A percentile compares a stretch with the other conserved stretches of the same genome.
Conservation (phyloP, 371 early-diverging fungal species). For the Rhizopus sp. region DNA sequence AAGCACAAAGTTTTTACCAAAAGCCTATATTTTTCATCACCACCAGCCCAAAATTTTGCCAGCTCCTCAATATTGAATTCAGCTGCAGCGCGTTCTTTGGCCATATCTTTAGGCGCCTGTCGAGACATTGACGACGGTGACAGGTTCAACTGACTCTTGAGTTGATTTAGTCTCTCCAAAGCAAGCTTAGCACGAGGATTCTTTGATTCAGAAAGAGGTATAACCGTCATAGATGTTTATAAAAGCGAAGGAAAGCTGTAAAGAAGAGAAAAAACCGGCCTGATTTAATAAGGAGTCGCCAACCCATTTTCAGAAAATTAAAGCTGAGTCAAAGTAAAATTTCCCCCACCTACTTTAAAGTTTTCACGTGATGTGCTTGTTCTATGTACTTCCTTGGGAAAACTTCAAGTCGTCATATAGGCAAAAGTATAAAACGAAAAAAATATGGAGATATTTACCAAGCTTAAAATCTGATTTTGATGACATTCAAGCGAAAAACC, state of each 20-base stretch:
- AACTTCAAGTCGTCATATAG: too few relatives aligned
- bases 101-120: slow-evolving; percentile 40
- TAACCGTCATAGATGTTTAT: slow-evolving; percentile 5
- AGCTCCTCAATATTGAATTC: slow-evolving; percentile 57
- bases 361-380: too few relatives aligned
- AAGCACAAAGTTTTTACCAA: slow-evolving; percentile 27
- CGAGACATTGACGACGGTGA: slow-evolving; percentile 40
- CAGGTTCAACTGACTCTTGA: slow-evolving; percentile 39
- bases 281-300: slow-evolving; percentile 1
- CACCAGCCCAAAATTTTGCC: slow-evolving; percentile 49
- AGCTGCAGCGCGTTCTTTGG: slow-evolving; percentile 56
- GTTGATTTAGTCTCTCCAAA: slow-evolving; percentile 38
- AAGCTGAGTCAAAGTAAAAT: slow-evolving; percentile 20
- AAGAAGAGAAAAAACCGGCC: not conserved
- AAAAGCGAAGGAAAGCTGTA: slow-evolving; percentile 2
- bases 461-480: too few relatives aligned
- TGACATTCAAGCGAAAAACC: too few relatives aligned
- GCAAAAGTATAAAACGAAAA: too few relatives aligned
- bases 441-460: too few relatives aligned
- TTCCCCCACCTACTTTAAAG: not conserved
- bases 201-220: slow-evolving; percentile 13
- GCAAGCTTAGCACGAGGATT: slow-evolving; percentile 37
- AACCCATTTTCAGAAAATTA: slow-evolving; percentile 11
- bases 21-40: slow-evolving; percentile 46
- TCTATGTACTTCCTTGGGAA: too few relatives aligned